phyloP scores from a whole-genome alignment of 2,329 filamentous ascomycete genomes.

The Pseudohalonectria lignicola region DNA sequence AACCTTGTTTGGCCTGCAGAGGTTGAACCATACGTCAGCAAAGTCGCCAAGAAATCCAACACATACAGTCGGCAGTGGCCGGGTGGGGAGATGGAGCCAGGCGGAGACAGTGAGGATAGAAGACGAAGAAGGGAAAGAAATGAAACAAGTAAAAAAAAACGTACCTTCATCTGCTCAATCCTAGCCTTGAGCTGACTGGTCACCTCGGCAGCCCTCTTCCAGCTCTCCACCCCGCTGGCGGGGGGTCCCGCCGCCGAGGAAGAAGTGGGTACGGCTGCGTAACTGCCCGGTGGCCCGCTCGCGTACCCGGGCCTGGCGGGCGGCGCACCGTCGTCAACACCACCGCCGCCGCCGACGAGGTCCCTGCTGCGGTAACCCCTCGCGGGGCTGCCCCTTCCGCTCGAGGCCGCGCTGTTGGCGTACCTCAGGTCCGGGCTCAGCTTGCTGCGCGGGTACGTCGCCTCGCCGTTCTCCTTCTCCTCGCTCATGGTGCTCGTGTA shows the following conservation, averaged over 20 bases:
- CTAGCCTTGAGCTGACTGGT: slow-evolving; percentile 94
- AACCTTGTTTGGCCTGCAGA: slow-evolving; percentile 1
- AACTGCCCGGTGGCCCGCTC: slow-evolving; percentile 6
- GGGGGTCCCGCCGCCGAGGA: slow-evolving; percentile 11
- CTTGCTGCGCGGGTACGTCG: slow-evolving; percentile 29
- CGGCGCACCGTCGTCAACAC: slow-evolving; percentile 14
- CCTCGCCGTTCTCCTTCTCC: slow-evolving; percentile 61
- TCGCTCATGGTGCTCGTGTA: slow-evolving; percentile 58
- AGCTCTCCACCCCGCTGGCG: slow-evolving; percentile 68
- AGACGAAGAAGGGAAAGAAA: too few species aligned
- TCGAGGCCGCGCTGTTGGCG: slow-evolving; percentile 34
- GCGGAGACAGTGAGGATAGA: too few species aligned
- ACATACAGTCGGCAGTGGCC: too few species aligned
- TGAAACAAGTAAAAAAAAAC: too few species aligned
- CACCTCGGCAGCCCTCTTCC: slow-evolving; percentile 94
- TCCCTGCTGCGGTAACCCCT: slow-evolving; percentile 32
- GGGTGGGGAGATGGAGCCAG: too few species aligned
- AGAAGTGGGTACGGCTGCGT: slow-evolving; percentile 3
- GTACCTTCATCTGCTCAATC: slow-evolving; percentile 95
- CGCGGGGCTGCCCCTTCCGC: slow-evolving; percentile 48
- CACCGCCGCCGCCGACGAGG: background rate
- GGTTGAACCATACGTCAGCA: background rate
- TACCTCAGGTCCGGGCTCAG: slow-evolving; percentile 45
- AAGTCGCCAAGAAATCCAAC: too few species aligned
- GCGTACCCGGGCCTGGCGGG: slow-evolving; percentile 11